Conservation (phyloP, 495 filamentous ascomycete genomes). For the Jackrogersella multiformis region DNA sequence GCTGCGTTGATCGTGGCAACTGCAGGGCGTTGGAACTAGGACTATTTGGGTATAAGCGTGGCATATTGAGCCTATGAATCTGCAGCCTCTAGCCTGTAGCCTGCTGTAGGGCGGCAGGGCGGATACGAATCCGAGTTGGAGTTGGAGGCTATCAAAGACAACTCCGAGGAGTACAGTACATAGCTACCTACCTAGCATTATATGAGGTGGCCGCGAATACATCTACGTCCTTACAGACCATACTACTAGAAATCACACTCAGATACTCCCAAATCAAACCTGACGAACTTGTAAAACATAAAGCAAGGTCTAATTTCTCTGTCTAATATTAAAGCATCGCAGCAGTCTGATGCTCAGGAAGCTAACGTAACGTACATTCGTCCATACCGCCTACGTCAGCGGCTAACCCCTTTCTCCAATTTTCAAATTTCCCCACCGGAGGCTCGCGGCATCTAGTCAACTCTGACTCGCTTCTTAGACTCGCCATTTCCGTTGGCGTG, state of each 20-base stretch:
- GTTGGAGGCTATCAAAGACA: background rate
- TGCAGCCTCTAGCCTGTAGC: no score
- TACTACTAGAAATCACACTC: background rate
- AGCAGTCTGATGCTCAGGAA: constrained; percentile 8
- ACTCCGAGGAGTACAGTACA: background rate
- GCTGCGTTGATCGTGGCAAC: no score
- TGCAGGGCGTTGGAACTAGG: no score
- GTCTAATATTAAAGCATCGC: constrained; percentile 28
- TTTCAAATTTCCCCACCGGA: constrained; percentile 22
- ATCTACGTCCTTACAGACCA: no score
- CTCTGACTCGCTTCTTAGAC: constrained; percentile 41
- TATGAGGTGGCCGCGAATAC: no score
- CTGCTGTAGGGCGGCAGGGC: no score
- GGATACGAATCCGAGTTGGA: background rate
- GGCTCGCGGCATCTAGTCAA: constrained; percentile 18
- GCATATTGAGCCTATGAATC: no score
- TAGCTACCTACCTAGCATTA: no score
- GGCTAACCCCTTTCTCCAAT: constrained; percentile 18
- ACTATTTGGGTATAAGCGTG: no score
- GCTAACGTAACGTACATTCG: constrained; percentile 21
- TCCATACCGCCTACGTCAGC: constrained; percentile 24
- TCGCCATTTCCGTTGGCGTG: constrained; percentile 42
- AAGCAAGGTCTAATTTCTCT: constrained; percentile 8
- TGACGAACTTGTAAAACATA: background rate
- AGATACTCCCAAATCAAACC: background rate